phyloP scores from a whole-genome alignment of 2,329 filamentous ascomycete genomes.

The Pseudogymnoascus sp. region DNA sequence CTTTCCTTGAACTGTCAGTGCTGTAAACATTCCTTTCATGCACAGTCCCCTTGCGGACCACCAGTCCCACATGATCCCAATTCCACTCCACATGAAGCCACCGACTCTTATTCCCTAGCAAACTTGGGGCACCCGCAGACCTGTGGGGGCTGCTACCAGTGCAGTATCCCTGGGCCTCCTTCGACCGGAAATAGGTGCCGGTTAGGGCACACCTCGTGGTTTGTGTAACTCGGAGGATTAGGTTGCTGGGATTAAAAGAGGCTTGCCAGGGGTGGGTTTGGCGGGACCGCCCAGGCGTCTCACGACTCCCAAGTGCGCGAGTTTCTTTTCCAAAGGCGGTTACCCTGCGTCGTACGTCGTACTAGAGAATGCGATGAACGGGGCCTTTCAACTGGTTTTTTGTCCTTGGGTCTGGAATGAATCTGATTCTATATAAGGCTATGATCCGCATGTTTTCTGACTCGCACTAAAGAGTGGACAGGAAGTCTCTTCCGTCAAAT shows the following conservation, averaged over 20 bases:
- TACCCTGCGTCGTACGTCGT: neutral
- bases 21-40: neutral
- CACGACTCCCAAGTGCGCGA: neutral
- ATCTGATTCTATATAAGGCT: neutral
- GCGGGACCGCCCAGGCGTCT: neutral
- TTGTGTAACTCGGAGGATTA: neutral
- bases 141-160: neutral
- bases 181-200: neutral
- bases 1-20: neutral
- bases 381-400: neutral
- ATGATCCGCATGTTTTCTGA: neutral
- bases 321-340: neutral
- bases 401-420: neutral
- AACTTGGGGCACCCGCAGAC: neutral
- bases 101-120: neutral
- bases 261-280: neutral
- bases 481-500: neutral
- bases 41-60: too few relatives aligned
- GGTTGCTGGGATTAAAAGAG: neutral
- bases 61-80: neutral
- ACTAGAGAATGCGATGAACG: neutral
- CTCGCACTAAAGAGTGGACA: neutral
- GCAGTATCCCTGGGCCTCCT: neutral
- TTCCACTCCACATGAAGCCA: neutral
- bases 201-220: neutral